Conservation (phyloP, 768 basidiomycete genomes). For the Collybia sordida region DNA sequence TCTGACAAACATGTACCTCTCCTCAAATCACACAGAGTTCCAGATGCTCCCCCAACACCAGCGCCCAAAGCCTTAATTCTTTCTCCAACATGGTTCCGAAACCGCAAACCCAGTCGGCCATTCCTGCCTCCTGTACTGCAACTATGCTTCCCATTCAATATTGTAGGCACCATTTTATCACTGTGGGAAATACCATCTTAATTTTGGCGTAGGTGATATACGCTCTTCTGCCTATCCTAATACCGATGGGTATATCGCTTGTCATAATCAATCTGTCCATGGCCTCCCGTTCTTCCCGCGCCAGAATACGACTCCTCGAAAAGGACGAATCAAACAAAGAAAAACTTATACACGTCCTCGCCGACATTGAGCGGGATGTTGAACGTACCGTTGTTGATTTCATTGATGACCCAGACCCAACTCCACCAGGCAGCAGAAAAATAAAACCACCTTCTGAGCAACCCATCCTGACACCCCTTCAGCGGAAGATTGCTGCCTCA, state of each 20-base stretch:
- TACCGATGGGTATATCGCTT: conserved; percentile 58
- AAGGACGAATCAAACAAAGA: conserved; percentile 44
- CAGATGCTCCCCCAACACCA: conserved; percentile 40
- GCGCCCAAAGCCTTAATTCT: conserved; percentile 37
- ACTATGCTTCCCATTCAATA: conserved; percentile 64
- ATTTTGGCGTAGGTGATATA: conserved; percentile 44
- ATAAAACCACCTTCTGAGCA: conserved; percentile 23
- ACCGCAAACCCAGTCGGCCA: conserved; percentile 35
- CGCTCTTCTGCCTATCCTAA: conserved; percentile 57
- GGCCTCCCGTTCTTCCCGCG: conserved; percentile 57
- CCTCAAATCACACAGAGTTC: conserved; percentile 51
- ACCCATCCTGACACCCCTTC: conserved; percentile 53
- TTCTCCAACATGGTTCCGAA: conserved; percentile 45
- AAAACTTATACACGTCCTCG: conserved; percentile 57
- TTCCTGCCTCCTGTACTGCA: conserved; percentile 61
- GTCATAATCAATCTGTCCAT: conserved; percentile 56
- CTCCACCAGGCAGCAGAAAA: conserved; percentile 9
- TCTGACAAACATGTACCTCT: conserved; percentile 57
- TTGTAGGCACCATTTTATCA: conserved; percentile 43
- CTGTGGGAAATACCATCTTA: conserved; percentile 1
- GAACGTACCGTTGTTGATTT: conserved; percentile 63
- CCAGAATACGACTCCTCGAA: conserved; percentile 67
- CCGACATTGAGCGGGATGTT: conserved; percentile 56
- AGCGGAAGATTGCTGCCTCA: conserved; percentile 53
- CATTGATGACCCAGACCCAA: conserved; percentile 44